Conservation (phyloP, 2,329 filamentous ascomycete species). For the Penicillium frequentans region DNA sequence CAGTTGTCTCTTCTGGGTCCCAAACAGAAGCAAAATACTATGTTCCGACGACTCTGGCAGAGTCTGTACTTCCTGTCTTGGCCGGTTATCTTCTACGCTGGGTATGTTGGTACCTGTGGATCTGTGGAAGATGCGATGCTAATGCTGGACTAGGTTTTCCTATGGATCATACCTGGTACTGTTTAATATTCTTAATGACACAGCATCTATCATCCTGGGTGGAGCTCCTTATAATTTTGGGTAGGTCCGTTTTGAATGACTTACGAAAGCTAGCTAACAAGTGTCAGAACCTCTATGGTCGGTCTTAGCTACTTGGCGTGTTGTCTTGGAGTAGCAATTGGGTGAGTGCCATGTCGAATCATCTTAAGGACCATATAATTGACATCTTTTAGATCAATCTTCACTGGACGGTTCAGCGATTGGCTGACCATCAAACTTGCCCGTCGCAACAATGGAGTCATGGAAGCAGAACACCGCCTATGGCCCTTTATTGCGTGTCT, state of each 20-base stretch:
- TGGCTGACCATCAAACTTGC: conserved; percentile 40
- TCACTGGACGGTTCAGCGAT: conserved; percentile 41
- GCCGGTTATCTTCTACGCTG: conserved; percentile 43
- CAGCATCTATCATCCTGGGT: conserved; percentile 38
- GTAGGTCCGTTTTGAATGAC: conserved; percentile 13
- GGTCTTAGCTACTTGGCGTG: conserved; percentile 41
- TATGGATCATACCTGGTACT: conserved; percentile 42
- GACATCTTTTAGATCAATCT: conserved; percentile 30
- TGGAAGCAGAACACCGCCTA: conserved; percentile 44
- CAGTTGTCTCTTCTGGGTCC: conserved; percentile 34
- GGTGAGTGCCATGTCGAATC: conserved; percentile 16
- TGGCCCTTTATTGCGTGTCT: conserved; percentile 41
- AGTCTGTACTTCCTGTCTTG: conserved; percentile 37
- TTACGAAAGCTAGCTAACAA: conserved; percentile 15
- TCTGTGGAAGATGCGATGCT: neutral
- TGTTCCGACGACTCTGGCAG: conserved; percentile 34
- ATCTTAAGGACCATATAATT: neutral
- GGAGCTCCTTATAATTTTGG: conserved; percentile 39
- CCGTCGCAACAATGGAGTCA: conserved; percentile 41
- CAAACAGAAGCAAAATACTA: conserved; percentile 30
- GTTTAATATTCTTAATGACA: conserved; percentile 44
- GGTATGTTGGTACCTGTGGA: conserved; percentile 16
- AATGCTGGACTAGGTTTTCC: conserved; percentile 29
- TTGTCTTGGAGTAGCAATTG: conserved; percentile 33
- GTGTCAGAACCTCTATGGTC: conserved; percentile 35